Evolutionary conservation across 1,139 yeast genomes (phyloP).

Genomic region (Dujonia santamariae): DNA sequence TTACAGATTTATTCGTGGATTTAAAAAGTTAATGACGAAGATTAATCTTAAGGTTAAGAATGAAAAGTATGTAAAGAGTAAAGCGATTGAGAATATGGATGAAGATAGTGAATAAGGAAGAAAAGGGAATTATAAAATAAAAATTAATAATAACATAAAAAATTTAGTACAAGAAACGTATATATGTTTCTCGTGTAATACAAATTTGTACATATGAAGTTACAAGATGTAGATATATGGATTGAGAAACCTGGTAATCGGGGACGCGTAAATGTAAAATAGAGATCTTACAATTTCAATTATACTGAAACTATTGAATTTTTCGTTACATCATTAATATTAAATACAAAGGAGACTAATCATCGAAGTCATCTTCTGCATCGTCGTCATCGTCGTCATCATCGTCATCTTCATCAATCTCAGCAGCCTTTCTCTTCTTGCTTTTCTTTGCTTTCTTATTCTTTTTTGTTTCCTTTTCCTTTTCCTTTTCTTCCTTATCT

Average conservation of each 20-base stretch:
- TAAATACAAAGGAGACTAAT: neutral
- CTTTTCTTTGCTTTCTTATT: slow-evolving; percentile 2
- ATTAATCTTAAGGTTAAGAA: slow-evolving; percentile 52
- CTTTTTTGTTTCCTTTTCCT: slow-evolving; percentile 8
- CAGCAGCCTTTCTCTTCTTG: slow-evolving; percentile 6
- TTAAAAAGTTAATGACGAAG: slow-evolving; percentile 14
- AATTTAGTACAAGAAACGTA: no score
- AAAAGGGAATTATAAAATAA: neutral
- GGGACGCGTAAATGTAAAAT: no score
- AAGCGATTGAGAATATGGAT: slow-evolving; percentile 50
- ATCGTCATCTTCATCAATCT: slow-evolving; percentile 6
- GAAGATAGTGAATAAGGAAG: neutral
- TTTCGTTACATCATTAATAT: neutral
- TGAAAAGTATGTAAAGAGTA: slow-evolving; percentile 59
- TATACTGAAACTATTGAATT: neutral
- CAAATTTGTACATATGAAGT: neutral
- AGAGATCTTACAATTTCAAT: neutral
- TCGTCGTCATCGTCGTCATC: slow-evolving; percentile 9
- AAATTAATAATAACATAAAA: no score
- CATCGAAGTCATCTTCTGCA: slow-evolving; percentile 2
- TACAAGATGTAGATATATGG: no score
- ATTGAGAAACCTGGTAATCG: no score
- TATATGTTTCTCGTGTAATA: no score
- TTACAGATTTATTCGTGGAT: slow-evolving; percentile 13
- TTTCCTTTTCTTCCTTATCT: slow-evolving; percentile 11